Evolutionary conservation across 2,329 filamentous ascomycete genomes (phyloP), one percentile per base, ranked within the genome.

Genomic region (Colletotrichum truncatum): DNA sequence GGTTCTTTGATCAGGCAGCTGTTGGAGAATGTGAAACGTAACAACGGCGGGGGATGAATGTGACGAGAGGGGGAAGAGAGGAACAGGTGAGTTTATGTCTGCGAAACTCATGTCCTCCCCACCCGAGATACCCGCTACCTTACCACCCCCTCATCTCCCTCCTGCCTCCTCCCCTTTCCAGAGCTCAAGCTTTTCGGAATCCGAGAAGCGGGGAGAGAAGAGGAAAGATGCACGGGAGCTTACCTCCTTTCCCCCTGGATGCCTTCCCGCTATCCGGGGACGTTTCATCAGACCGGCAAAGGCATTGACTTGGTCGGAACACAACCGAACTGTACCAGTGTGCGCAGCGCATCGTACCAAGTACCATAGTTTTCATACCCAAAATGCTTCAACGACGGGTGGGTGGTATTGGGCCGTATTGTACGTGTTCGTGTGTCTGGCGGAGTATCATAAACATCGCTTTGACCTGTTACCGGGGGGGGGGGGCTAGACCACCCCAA

Each of bases 41-140:
- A 49, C 18, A 28, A 51, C 28, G 32, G 32, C 36, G 21, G 23
- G 14, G 21, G 45, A 32, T 43, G 36, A n/a, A 32, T 32, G 34
- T 18, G 38, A 12, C 5, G 34, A 41, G n/a, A 21, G 14, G 14
- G 9, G 9, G 38, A 14, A 23, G 32, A 21, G 18, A 32, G 28
- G 36, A 32, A n/a, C 30, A 2, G 34, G 48, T 61, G 62, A 54
- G 32, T 61, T 64, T 64, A 61, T 60, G 41, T 57, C 52, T 45
- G 21, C 25, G 23, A 38, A 41, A 41, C 34, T 41, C 52, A 16
- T 41, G n/a, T n/a, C 18, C 14, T 34, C 21, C 34, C 23, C n/a
- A 12, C 21, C 61, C 55, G 32, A 21, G 9, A 16, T 32, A 28
- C 8, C 56, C 32, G 46, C 16, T 41, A 25, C 28, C 14, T 30